Percentiles rank a stretch among this genome's conserved stretches.
phyloP scores from a whole-genome alignment of 495 filamentous ascomycete genomes.

The Endocarpon pusillum region DNA sequence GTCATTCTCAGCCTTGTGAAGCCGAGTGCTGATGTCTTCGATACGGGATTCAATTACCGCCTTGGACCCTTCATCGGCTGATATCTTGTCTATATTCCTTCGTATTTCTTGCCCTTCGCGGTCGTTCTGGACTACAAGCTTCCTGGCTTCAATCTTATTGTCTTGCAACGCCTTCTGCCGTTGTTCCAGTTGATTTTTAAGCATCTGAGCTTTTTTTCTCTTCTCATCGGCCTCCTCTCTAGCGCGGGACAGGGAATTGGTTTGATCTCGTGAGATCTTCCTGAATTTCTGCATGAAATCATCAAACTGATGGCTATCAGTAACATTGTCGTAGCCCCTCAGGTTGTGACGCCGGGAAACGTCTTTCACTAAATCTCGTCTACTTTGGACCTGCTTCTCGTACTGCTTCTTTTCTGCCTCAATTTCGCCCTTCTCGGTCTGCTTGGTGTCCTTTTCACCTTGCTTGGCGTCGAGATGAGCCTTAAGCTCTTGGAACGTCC shows the following conservation, averaged over 20 bases:
- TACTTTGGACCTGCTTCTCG: conserved; percentile 54
- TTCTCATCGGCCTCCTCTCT: conserved; percentile 54
- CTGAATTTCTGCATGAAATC: conserved; percentile 63
- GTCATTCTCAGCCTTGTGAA: conserved; percentile 44
- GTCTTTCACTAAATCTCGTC: conserved; percentile 58
- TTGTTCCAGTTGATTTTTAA: conserved; percentile 50
- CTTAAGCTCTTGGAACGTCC: conserved; percentile 45
- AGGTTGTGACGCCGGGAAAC: conserved; percentile 65
- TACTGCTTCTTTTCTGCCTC: conserved; percentile 77
- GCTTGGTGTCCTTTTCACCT: conserved; percentile 45
- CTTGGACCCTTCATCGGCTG: conserved; percentile 69
- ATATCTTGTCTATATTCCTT: conserved; percentile 45
- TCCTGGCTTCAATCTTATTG: conserved; percentile 48
- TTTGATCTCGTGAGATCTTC: conserved; percentile 63
- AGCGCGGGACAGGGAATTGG: conserved; percentile 52
- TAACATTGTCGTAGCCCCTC: conserved; percentile 61
- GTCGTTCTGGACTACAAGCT: conserved; percentile 53
- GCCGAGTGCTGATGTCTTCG: conserved; percentile 44
- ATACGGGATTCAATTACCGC: conserved; percentile 54
- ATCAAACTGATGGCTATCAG: conserved; percentile 54
- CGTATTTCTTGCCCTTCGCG: conserved; percentile 44
- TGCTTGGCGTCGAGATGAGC: conserved; percentile 41
- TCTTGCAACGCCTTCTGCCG: conserved; percentile 49
- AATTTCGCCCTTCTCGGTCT: conserved; percentile 65
- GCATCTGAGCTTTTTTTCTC: conserved; percentile 43